These are phyloP conservation scores for Schwanniomyces vanrijiae DNA, from an alignment of 805 yeast genomes.

Conservation along the genomic window DNA sequence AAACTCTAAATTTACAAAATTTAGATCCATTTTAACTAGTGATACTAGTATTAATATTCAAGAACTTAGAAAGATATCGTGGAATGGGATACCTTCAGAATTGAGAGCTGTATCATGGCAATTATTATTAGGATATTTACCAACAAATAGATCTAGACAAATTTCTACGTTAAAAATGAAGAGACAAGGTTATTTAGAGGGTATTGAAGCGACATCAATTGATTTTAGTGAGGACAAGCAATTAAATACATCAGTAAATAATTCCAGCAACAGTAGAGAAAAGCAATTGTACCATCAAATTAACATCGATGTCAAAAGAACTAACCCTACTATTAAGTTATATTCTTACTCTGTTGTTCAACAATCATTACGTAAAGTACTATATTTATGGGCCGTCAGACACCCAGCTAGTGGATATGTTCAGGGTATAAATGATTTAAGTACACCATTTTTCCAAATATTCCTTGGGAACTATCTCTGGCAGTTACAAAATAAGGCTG, in stretches of 20 bases:
- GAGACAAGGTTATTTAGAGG: conserved; percentile 81
- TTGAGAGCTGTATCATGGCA: conserved; percentile 89
- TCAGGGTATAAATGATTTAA: conserved; percentile 93
- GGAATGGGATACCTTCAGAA: conserved; percentile 91
- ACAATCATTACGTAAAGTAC: conserved; percentile 71
- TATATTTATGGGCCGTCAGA: conserved; percentile 92
- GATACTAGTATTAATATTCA: conserved; percentile 59
- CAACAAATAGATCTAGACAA: conserved; percentile 80
- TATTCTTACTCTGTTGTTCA: conserved; percentile 74
- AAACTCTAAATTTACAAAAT: conserved; percentile 62
- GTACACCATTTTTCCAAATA: conserved; percentile 89
- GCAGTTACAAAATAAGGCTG: conserved; percentile 35
- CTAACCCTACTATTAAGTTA: conserved; percentile 79
- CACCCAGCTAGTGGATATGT: conserved; percentile 98
- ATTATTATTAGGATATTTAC: conserved; percentile 82
- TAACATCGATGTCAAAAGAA: conserved; percentile 90
- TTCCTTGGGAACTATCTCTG: conserved; percentile 67
- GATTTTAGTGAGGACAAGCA: conserved; percentile 30
- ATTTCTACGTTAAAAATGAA: conserved; percentile 69
- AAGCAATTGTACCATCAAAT: conserved; percentile 93
- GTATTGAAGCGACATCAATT: conserved; percentile 63
- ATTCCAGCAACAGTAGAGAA: conserved; percentile 36
- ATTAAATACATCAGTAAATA: conserved; percentile 12
- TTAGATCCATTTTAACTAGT: conserved; percentile 57
- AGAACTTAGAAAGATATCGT: conserved; percentile 74